Conservation (phyloP, 2,329 filamentous ascomycete genomes). For the Fusarium liriodendri region DNA sequence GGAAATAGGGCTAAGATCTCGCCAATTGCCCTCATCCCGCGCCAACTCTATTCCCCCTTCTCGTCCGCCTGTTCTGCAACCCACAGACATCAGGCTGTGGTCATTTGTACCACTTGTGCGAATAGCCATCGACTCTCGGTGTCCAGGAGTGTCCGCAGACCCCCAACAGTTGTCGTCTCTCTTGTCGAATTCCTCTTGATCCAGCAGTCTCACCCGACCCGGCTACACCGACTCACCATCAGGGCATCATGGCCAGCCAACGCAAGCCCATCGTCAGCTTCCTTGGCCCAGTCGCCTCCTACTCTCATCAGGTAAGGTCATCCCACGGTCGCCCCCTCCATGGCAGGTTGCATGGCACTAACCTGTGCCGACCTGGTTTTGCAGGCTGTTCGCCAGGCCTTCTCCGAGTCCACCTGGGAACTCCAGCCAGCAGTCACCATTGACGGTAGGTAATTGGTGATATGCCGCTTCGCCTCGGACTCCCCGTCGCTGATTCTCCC, state of each 20-base stretch:
- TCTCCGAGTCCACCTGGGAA: slow-evolving; percentile 60
- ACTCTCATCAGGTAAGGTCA: slow-evolving; percentile 61
- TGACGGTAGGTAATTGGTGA: slow-evolving; percentile 50
- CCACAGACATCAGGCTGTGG: slow-evolving; percentile 2
- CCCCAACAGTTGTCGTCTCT: background rate
- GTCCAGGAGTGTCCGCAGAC: background rate
- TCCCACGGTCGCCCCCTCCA: slow-evolving; percentile 2
- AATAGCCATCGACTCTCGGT: background rate
- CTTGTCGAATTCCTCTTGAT: background rate
- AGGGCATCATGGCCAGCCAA: slow-evolving; percentile 42
- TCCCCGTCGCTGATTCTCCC: slow-evolving; percentile 15
- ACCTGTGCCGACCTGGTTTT: slow-evolving; percentile 20
- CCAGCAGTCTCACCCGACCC: slow-evolving; percentile 8
- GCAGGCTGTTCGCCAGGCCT: slow-evolving; percentile 60
- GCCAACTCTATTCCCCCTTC: slow-evolving; percentile 4
- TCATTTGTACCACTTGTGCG: background rate
- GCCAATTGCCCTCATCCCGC: slow-evolving; percentile 16
- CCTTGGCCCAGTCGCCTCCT: slow-evolving; percentile 61
- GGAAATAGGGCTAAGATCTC: background rate
- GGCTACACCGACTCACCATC: slow-evolving; percentile 17
- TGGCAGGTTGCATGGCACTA: slow-evolving; percentile 32
- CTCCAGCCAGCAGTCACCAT: slow-evolving; percentile 65
- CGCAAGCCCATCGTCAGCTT: slow-evolving; percentile 59
- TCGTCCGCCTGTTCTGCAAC: slow-evolving; percentile 10
- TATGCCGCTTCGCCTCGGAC: background rate